phyloP scores from a whole-genome alignment of 2,329 filamentous ascomycete species.

The Pseudogymnoascus sp. region DNA sequence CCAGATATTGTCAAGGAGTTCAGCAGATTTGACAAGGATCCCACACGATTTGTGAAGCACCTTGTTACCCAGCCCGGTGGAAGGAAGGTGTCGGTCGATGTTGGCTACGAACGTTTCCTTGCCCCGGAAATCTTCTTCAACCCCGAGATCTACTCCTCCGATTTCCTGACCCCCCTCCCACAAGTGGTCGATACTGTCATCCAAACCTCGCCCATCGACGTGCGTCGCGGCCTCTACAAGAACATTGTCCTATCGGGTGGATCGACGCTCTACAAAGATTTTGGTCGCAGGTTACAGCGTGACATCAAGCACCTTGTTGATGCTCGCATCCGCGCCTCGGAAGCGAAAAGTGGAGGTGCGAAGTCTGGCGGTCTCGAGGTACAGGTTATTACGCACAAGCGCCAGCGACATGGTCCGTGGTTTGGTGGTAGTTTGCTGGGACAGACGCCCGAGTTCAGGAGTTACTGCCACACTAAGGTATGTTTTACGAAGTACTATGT shows the following conservation, averaged over 20 bases:
- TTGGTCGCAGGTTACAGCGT: slow-evolving; percentile 88
- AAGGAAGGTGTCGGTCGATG: slow-evolving; percentile 75
- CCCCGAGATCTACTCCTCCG: slow-evolving; percentile 97
- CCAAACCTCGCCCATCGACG: slow-evolving; percentile 94
- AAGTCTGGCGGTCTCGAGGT: slow-evolving; percentile 93
- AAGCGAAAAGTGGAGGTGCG: slow-evolving; percentile 83
- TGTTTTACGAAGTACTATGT: slow-evolving; percentile 18
- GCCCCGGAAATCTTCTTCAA: slow-evolving; percentile 99
- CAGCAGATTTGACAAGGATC: slow-evolving; percentile 84
- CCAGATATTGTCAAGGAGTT: slow-evolving; percentile 99
- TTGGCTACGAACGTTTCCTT: slow-evolving; percentile 96
- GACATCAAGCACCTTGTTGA: slow-evolving; percentile 97
- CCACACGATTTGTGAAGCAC: slow-evolving; percentile 85
- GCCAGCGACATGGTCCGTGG: slow-evolving; percentile 96
- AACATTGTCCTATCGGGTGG: slow-evolving; percentile 98
- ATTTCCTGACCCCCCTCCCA: slow-evolving; percentile 92
- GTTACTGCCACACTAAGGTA: slow-evolving; percentile 93
- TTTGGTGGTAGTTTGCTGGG: slow-evolving; percentile 94
- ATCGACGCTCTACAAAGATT: slow-evolving; percentile 97
- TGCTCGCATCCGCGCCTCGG: slow-evolving; percentile 82
- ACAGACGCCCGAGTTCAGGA: slow-evolving; percentile 96
- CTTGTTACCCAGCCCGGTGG: slow-evolving; percentile 80
- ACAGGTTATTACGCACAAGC: slow-evolving; percentile 94
- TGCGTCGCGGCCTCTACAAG: slow-evolving; percentile 95
- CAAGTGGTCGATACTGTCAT: slow-evolving; percentile 94